phyloP scores from a whole-genome alignment of 805 yeast genomes.

The Lipomyces japonicus region DNA sequence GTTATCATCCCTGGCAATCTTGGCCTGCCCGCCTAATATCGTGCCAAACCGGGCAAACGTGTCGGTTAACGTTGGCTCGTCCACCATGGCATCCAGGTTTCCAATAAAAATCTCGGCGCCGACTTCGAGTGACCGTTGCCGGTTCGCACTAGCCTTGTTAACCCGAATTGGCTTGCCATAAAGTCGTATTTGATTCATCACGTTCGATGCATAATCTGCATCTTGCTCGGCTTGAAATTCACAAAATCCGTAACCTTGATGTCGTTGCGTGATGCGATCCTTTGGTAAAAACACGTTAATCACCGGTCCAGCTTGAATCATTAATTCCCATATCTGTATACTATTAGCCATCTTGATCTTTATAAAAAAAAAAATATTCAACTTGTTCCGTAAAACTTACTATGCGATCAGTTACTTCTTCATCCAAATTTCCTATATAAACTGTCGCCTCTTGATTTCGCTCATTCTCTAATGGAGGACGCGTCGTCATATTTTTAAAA shows the following conservation, averaged over 20 bases:
- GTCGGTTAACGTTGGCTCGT: constrained; percentile 51
- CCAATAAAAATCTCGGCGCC: constrained; percentile 72
- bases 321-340: constrained; percentile 61
- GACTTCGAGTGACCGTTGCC: constrained; percentile 38
- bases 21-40: constrained; percentile 49
- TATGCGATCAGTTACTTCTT: constrained; percentile 63
- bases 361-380: too few relatives aligned
- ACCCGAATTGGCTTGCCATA: constrained; percentile 60
- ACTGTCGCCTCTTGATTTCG: constrained; percentile 61
- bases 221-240: constrained; percentile 61
- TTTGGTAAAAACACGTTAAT: constrained; percentile 68
- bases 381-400: constrained; percentile 17
- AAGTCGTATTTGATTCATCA: constrained; percentile 58
- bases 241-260: constrained; percentile 87
- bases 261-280: constrained; percentile 64
- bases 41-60: constrained; percentile 70
- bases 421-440: constrained; percentile 80
- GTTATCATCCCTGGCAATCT: constrained; percentile 48
- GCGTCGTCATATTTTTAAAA: too few relatives aligned
- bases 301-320: constrained; percentile 81
- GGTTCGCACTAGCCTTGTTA: constrained; percentile 46
- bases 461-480: constrained; percentile 39
- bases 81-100: constrained; percentile 63
- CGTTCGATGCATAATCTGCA: constrained; percentile 61
- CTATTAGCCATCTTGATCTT: too few relatives aligned